These are phyloP conservation scores for Blastomyces parvus DNA, from an alignment of 2,329 filamentous ascomycete genomes.

Conservation along the genomic window DNA sequence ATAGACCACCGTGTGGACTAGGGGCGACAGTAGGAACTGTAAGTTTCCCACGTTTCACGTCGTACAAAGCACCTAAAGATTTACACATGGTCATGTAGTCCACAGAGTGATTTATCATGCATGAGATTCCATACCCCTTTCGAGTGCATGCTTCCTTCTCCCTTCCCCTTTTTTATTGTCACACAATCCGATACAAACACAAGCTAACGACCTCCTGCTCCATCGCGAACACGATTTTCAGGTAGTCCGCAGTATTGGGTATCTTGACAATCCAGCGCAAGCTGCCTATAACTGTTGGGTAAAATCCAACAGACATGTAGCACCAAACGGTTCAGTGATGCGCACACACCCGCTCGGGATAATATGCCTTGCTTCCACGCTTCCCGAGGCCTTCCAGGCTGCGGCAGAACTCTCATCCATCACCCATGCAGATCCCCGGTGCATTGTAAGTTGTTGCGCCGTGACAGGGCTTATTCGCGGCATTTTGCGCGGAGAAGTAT, in stretches of 20 bases:
- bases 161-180: not conserved
- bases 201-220: not conserved
- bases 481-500: slow-evolving; percentile 39
- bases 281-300: slow-evolving; percentile 38
- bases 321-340: slow-evolving; percentile 48
- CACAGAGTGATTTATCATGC: not conserved
- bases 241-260: slow-evolving; percentile 31
- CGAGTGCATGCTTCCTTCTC: not conserved
- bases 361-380: slow-evolving; percentile 35
- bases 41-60: not conserved
- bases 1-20: slow-evolving; percentile 42
- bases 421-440: slow-evolving; percentile 46
- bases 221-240: slow-evolving; percentile 2
- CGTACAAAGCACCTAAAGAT: not conserved
- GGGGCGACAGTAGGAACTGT: slow-evolving; percentile 41
- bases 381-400: slow-evolving; percentile 38
- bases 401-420: slow-evolving; percentile 37
- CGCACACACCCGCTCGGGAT: slow-evolving; percentile 44
- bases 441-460: slow-evolving; percentile 43
- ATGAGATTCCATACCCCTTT: not conserved
- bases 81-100: not conserved
- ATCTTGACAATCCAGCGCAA: slow-evolving; percentile 32
- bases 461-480: slow-evolving; percentile 40
- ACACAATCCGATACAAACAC: not conserved
- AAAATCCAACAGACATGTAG: slow-evolving; percentile 30